These are phyloP conservation scores for Gremmenia infestans DNA, from an alignment of 2,329 filamentous ascomycete species.

Conservation along the genomic window DNA sequence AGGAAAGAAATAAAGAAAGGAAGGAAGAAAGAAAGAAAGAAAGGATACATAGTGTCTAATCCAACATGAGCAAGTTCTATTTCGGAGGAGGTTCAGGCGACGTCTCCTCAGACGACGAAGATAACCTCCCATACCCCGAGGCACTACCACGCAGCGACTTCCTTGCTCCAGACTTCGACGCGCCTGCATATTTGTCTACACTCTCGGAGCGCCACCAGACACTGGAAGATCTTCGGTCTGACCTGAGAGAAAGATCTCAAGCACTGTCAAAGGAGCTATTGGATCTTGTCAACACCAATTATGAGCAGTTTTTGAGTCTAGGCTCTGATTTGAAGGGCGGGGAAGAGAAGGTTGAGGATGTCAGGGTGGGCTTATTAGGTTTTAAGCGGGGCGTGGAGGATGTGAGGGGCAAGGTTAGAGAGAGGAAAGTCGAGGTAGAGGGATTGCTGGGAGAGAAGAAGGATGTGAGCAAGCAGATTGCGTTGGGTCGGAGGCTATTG, in stretches of 20 bases:
- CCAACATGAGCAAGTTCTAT: slow-evolving; percentile 44
- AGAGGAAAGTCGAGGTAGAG: slow-evolving; percentile 58
- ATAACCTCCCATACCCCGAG: slow-evolving; percentile 79
- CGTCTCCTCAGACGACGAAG: slow-evolving; percentile 46
- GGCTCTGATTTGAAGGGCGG: slow-evolving; percentile 80
- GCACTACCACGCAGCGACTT: slow-evolving; percentile 82
- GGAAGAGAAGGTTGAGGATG: slow-evolving; percentile 86
- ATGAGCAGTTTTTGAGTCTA: slow-evolving; percentile 81
- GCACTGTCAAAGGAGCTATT: slow-evolving; percentile 81
- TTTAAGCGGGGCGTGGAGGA: slow-evolving; percentile 79
- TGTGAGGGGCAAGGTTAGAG: slow-evolving; percentile 60
- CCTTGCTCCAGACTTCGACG: slow-evolving; percentile 69
- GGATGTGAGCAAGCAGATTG: slow-evolving; percentile 57
- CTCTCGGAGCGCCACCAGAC: slow-evolving; percentile 88
- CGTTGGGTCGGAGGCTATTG: slow-evolving; percentile 55
- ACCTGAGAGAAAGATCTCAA: slow-evolving; percentile 75
- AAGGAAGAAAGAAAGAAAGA: neutral
- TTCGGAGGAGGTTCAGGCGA: slow-evolving; percentile 31
- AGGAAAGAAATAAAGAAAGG: neutral
- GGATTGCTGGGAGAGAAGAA: slow-evolving; percentile 61
- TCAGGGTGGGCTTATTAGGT: slow-evolving; percentile 78
- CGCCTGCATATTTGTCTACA: slow-evolving; percentile 76
- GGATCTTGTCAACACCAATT: slow-evolving; percentile 93
- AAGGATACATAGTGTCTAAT: neutral
- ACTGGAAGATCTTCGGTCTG: slow-evolving; percentile 83